Conservation (phyloP, 2,329 filamentous ascomycete genomes). For the Podosphaera aphanis region DNA sequence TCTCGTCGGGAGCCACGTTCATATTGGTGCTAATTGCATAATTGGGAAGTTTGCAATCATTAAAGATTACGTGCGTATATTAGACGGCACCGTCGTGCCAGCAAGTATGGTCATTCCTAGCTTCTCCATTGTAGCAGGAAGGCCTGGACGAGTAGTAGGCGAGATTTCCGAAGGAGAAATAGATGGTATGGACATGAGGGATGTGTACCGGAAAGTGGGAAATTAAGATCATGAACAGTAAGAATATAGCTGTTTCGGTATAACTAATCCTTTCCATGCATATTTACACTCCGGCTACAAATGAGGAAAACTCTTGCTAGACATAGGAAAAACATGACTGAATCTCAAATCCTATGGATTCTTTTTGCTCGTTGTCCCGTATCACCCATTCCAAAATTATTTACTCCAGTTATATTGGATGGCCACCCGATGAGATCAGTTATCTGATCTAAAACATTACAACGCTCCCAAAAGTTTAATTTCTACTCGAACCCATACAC, state of each 20-base stretch:
- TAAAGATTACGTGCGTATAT: constrained; percentile 75
- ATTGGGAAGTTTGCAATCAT: constrained; percentile 75
- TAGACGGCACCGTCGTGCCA: constrained; percentile 67
- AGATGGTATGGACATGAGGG: constrained; percentile 39
- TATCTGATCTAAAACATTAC: background rate
- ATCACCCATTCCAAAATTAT: background rate
- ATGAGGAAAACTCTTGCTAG: too few relatives aligned
- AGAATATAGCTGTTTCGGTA: background rate
- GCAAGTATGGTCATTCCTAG: constrained; percentile 79
- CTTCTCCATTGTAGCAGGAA: constrained; percentile 72
- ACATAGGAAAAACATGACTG: background rate
- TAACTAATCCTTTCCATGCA: background rate
- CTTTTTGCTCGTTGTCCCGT: background rate
- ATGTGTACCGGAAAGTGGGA: constrained; percentile 39
- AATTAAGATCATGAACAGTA: constrained; percentile 17
- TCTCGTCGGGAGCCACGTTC: constrained; percentile 61
- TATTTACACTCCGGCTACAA: background rate
- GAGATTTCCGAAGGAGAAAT: constrained; percentile 53
- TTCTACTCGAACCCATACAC: background rate
- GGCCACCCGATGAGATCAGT: background rate
- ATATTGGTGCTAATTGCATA: constrained; percentile 55
- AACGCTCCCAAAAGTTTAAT: background rate
- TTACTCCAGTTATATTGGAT: background rate
- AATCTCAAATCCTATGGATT: background rate
- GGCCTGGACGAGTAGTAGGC: constrained; percentile 56